phyloP scores from a whole-genome alignment of 1,284 basidiomycete species.

The Megacollybia platyphylla region DNA sequence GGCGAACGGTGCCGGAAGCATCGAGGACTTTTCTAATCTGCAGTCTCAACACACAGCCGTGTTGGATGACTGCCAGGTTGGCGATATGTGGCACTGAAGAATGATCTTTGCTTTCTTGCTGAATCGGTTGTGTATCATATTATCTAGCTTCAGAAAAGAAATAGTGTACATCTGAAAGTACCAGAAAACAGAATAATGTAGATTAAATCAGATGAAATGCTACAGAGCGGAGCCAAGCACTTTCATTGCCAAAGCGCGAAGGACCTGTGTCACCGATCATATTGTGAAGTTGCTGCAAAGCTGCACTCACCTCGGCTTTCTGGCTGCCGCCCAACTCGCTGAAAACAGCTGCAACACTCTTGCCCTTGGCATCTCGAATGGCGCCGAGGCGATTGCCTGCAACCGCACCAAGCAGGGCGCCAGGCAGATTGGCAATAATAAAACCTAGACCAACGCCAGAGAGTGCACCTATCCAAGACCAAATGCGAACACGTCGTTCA shows the following conservation, averaged over 20 bases:
- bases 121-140: background rate
- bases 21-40: conserved; percentile 49
- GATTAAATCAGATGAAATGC: conserved; percentile 4
- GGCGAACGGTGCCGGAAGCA: conserved; percentile 55
- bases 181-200: background rate
- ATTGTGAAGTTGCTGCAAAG: conserved; percentile 1
- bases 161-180: background rate
- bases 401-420: conserved; percentile 65
- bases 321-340: conserved; percentile 62
- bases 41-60: conserved; percentile 24
- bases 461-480: conserved; percentile 63
- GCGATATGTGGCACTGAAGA: conserved; percentile 51
- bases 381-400: conserved; percentile 82
- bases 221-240: conserved; percentile 64
- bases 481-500: conserved; percentile 46
- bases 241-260: conserved; percentile 81
- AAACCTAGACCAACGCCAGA: conserved; percentile 60
- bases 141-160: background rate
- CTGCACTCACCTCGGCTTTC: conserved; percentile 70
- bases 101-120: background rate
- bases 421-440: conserved; percentile 82
- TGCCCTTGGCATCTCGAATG: conserved; percentile 85
- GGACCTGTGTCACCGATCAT: conserved; percentile 42
- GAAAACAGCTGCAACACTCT: conserved; percentile 89
- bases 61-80: conserved; percentile 33